Evolutionary conservation across 164 flowering plant species (phyloP).

Genomic region (Vitis riparia): DNA sequence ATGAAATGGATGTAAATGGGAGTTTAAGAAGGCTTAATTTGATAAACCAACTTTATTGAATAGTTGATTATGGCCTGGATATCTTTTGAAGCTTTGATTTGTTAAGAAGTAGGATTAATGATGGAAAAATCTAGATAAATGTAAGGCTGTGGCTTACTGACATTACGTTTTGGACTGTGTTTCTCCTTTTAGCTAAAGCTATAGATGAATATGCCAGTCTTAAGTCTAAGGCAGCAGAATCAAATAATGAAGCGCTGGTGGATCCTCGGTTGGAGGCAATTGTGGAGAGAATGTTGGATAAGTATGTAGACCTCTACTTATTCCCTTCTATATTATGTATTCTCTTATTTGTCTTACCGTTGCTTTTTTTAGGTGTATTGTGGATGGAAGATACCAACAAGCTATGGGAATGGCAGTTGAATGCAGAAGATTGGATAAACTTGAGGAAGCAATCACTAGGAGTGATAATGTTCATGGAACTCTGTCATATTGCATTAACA

Average conservation of each 20-base stretch:
- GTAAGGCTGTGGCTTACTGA: neutral
- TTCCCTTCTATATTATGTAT: neutral
- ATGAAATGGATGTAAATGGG: neutral
- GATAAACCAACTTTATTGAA: neutral
- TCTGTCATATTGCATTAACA: constrained; percentile 73
- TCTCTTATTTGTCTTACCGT: constrained; percentile 7
- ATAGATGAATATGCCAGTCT: constrained; percentile 92
- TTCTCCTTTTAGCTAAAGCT: constrained; percentile 76
- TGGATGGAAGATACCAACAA: constrained; percentile 91
- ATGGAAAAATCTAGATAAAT: neutral
- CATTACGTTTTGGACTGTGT: constrained; percentile 1
- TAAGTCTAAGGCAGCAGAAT: constrained; percentile 72
- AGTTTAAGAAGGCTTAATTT: neutral
- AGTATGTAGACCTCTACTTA: constrained; percentile 47
- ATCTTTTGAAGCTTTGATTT: neutral
- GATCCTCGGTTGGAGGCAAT: constrained; percentile 94
- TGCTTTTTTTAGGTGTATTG: constrained; percentile 67
- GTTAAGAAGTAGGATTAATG: neutral
- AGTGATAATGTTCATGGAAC: constrained; percentile 88
- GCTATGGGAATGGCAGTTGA: constrained; percentile 99
- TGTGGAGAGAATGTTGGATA: constrained; percentile 94
- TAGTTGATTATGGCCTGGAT: neutral
- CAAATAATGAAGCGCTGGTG: constrained; percentile 54
- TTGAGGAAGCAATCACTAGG: constrained; percentile 85
- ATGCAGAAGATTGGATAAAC: constrained; percentile 93